A percentile compares a stretch with the other conserved stretches of the same genome.
phyloP scores from a whole-genome alignment of 257 asterid genomes.

The Cruciata laevipes region DNA sequence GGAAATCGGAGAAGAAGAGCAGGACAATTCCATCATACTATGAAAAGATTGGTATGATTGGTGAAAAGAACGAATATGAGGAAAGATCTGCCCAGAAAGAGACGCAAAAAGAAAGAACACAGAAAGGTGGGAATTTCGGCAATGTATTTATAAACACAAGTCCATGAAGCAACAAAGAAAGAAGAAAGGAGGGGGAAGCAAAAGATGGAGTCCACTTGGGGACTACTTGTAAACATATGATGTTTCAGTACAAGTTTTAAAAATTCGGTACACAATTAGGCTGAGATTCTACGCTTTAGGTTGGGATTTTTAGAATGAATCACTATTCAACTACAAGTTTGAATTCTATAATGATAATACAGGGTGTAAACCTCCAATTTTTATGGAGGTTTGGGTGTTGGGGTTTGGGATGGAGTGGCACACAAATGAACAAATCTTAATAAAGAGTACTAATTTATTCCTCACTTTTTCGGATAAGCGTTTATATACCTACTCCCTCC shows the following conservation, averaged over 20 bases:
- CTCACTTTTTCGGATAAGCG: no score
- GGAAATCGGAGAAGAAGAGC: conserved; percentile 73
- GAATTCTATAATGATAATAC: not conserved
- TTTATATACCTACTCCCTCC: no score
- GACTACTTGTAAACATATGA: not conserved
- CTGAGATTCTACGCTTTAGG: not conserved
- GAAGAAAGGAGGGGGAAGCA: not conserved
- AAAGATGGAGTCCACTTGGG: not conserved
- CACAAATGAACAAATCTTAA: not conserved
- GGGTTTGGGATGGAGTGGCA: not conserved
- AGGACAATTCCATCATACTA: conserved; percentile 46
- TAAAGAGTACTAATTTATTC: no score
- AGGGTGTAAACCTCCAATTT: not conserved
- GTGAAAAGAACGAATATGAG: not conserved
- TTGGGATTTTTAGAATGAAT: not conserved
- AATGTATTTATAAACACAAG: not conserved
- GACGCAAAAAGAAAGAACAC: not conserved
- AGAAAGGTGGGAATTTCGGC: not conserved
- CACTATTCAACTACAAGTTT: not conserved
- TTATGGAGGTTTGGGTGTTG: not conserved
- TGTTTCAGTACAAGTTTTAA: not conserved
- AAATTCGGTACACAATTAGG: not conserved
- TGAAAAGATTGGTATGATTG: not conserved
- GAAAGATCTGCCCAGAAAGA: conserved; percentile 1
- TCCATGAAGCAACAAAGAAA: not conserved